Conservation (phyloP, 257 asterid species). For the Nemophila menziesii region DNA sequence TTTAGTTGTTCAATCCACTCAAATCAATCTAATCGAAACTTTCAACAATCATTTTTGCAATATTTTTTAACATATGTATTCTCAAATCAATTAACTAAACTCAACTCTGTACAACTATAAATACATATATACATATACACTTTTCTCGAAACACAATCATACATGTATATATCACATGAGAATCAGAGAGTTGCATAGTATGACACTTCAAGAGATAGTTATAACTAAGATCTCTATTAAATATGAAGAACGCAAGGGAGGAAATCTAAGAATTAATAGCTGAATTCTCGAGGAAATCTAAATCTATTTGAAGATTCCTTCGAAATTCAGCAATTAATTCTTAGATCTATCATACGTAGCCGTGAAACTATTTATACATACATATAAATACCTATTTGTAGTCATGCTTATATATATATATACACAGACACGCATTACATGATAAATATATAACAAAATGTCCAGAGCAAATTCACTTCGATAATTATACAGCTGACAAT, state of each 20-base stretch:
- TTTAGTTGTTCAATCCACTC: neutral
- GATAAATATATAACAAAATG: too few relatives aligned
- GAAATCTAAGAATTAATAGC: too few relatives aligned
- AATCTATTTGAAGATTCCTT: neutral
- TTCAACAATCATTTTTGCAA: neutral
- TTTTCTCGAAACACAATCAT: neutral
- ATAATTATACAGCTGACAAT: too few relatives aligned
- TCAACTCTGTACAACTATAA: neutral
- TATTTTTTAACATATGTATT: neutral
- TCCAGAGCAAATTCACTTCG: too few relatives aligned
- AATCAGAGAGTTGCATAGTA: neutral
- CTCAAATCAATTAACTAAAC: neutral
- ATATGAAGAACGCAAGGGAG: too few relatives aligned
- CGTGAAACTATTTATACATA: neutral
- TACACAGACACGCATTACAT: too few relatives aligned
- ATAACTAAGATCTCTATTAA: too few relatives aligned
- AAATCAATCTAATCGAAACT: neutral
- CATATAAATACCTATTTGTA: too few relatives aligned
- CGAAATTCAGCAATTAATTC: neutral
- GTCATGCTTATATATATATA: neutral
- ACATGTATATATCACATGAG: too few relatives aligned
- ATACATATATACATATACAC: too few relatives aligned
- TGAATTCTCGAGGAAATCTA: too few relatives aligned
- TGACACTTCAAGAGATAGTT: neutral
- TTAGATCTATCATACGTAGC: neutral